These are phyloP conservation scores for Tricholoma hemisulphureum DNA, from an alignment of 768 basidiomycete genomes.

Conservation along the genomic window DNA sequence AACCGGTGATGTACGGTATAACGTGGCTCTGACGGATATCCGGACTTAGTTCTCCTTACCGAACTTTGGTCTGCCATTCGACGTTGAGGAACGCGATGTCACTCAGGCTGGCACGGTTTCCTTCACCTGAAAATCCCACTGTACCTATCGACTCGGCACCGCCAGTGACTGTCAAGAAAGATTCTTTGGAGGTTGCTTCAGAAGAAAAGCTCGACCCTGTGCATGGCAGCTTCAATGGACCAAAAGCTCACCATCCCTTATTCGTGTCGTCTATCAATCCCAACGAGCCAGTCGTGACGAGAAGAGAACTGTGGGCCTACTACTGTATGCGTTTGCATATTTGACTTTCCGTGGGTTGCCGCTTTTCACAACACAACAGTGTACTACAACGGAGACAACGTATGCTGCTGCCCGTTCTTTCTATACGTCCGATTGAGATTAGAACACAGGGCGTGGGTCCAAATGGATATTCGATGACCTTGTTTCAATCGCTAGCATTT, in stretches of 20 bases:
- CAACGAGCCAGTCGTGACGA: constrained; percentile 68
- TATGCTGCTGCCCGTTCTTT: constrained; percentile 24
- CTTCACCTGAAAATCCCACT: constrained; percentile 23
- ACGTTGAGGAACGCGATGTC: constrained; percentile 23
- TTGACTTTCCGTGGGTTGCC: not conserved
- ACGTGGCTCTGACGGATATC: too few relatives aligned
- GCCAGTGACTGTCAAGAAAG: too few relatives aligned
- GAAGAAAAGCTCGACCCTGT: constrained; percentile 11
- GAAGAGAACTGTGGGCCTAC: constrained; percentile 77
- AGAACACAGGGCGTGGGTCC: constrained; percentile 63
- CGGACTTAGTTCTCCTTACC: not conserved
- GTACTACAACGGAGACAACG: constrained; percentile 81
- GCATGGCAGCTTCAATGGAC: constrained; percentile 7
- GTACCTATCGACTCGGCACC: too few relatives aligned
- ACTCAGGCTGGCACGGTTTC: too few relatives aligned
- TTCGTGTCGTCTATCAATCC: constrained; percentile 42
- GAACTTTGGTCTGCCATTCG: not conserved
- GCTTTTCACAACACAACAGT: constrained; percentile 40
- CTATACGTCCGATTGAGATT: not conserved
- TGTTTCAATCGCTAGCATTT: constrained; percentile 53
- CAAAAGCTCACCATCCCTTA: constrained; percentile 14
- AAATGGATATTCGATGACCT: constrained; percentile 54
- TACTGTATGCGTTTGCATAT: constrained; percentile 49
- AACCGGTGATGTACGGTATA: too few relatives aligned
- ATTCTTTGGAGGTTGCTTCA: not conserved